Percentiles rank a stretch among this genome's conserved stretches.
Conservation (phyloP, 179 eudicot genomes). For the Vitellaria paradoxa region DNA sequence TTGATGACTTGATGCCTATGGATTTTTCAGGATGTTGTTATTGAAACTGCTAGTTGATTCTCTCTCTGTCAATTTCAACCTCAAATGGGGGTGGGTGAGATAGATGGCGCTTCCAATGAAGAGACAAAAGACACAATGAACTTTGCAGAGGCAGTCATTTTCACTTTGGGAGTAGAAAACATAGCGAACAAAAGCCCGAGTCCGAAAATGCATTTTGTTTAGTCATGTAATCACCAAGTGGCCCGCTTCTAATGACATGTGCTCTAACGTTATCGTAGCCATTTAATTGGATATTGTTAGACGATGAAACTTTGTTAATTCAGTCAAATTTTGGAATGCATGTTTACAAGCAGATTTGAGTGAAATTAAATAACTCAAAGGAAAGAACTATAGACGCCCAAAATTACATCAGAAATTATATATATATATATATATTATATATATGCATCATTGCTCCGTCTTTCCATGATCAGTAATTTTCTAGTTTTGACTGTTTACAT, state of each 20-base stretch:
- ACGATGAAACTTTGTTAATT: neutral
- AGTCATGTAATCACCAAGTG: neutral
- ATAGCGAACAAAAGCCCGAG: neutral
- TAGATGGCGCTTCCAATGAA: slow-evolving; percentile 5
- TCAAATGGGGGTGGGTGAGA: slow-evolving; percentile 13
- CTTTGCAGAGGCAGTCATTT: neutral
- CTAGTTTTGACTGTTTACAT: neutral
- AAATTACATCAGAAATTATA: no score
- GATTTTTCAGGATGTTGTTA: neutral
- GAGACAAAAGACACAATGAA: neutral
- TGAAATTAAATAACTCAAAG: neutral
- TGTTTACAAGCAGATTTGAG: neutral
- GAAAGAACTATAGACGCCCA: no score
- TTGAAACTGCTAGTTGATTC: neutral
- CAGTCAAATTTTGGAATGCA: neutral
- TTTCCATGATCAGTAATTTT: no score
- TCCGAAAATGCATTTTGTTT: neutral
- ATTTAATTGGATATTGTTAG: neutral
- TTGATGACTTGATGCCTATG: neutral
- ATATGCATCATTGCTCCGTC: no score
- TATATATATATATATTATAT: no score
- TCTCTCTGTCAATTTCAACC: neutral
- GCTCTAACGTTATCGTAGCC: neutral
- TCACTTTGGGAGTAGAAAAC: neutral
- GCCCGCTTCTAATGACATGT: neutral